Conservation (phyloP, 305 asterid species). For the Fraxinus xanthoxyloides region DNA sequence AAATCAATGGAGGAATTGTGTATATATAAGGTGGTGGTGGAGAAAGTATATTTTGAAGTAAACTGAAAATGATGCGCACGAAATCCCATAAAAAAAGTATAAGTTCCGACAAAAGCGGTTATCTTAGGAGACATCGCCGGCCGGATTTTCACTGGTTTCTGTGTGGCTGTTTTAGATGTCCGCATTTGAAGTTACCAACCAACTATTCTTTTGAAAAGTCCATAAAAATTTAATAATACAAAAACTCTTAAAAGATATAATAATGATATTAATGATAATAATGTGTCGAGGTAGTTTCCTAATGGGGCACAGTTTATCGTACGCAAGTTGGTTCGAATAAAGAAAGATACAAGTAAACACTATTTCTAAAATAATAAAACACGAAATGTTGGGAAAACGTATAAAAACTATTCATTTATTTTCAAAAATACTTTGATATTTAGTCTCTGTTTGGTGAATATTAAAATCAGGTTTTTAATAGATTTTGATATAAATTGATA, state of each 20-base stretch:
- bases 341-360: too few relatives aligned
- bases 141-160: neutral
- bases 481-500: too few relatives aligned
- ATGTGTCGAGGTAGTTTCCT: neutral
- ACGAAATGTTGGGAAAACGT: neutral
- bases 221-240: too few relatives aligned
- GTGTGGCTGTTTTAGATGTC: neutral
- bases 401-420: too few relatives aligned
- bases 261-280: neutral
- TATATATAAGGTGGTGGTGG: constrained; percentile 23
- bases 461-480: too few relatives aligned
- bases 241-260: too few relatives aligned
- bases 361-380: neutral
- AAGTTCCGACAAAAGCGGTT: neutral
- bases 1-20: neutral
- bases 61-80: neutral
- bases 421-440: too few relatives aligned
- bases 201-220: too few relatives aligned
- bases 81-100: neutral
- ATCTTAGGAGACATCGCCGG: neutral
- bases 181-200: neutral
- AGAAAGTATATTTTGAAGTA: neutral
- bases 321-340: too few relatives aligned
- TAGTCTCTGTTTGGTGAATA: too few relatives aligned
- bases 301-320: neutral